Conservation (phyloP, 139 green algal species). For the Coelastrella sp. region DNA sequence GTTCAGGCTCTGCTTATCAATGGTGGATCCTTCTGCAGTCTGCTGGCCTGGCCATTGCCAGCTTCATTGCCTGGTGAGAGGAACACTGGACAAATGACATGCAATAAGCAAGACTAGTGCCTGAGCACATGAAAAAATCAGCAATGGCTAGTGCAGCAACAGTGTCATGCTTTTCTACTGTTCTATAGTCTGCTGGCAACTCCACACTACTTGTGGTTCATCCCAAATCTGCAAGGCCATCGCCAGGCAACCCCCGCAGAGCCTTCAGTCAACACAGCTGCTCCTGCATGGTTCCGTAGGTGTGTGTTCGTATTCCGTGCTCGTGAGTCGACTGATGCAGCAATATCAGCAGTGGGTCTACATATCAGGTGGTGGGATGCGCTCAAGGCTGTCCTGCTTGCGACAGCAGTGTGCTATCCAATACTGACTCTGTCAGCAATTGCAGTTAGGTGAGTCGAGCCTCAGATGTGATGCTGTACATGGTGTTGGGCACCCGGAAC, state of each 20-base stretch:
- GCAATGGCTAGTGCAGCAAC: too few relatives aligned
- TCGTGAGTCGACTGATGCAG: conserved; percentile 9
- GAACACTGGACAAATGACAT: background rate
- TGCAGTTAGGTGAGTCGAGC: conserved; percentile 1
- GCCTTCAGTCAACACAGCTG: too few relatives aligned
- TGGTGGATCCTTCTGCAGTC: conserved; percentile 5
- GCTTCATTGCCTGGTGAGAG: conserved; percentile 42
- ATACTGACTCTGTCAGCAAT: background rate
- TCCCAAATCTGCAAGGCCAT: background rate
- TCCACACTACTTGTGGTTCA: too few relatives aligned
- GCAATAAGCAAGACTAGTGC: background rate
- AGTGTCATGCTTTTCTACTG: too few relatives aligned
- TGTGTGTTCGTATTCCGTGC: conserved; percentile 27
- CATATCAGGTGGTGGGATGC: background rate
- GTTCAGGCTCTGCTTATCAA: background rate
- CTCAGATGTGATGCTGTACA: too few relatives aligned
- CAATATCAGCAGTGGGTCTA: background rate
- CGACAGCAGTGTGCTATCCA: conserved; percentile 18
- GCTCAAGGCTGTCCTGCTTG: background rate
- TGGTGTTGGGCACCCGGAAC: too few relatives aligned
- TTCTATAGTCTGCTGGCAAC: too few relatives aligned
- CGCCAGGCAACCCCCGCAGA: too few relatives aligned
- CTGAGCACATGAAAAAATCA: too few relatives aligned
- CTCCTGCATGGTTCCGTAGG: background rate
- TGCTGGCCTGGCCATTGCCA: background rate